These are phyloP conservation scores for Cutaneotrichosporon cavernicola DNA, from an alignment of 1,284 basidiomycete genomes.

Conservation along the genomic window DNA sequence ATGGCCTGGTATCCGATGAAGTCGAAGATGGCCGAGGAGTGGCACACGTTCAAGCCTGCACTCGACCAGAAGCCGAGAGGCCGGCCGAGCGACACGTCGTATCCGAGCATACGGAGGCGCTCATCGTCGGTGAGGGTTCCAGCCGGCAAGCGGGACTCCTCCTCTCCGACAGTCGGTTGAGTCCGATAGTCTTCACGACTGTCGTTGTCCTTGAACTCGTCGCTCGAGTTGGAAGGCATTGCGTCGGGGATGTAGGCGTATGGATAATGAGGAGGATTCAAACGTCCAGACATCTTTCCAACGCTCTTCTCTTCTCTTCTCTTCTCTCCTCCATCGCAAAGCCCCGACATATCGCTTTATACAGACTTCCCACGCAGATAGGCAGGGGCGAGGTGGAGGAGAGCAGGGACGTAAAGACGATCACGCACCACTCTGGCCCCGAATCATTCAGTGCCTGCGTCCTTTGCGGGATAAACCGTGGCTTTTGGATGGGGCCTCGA, in stretches of 20 bases:
- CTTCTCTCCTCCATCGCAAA: neutral
- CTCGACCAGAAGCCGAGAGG: constrained; percentile 51
- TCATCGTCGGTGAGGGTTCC: constrained; percentile 28
- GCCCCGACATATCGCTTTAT: neutral
- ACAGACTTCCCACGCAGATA: neutral
- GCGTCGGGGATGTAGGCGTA: neutral
- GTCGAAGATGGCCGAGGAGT: constrained; percentile 9
- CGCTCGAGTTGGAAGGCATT: neutral
- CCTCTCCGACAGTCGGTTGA: neutral
- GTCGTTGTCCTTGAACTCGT: neutral
- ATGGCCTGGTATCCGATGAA: neutral
- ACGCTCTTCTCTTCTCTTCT: neutral
- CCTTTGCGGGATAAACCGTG: neutral
- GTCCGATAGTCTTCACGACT: neutral
- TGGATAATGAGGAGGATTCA: neutral
- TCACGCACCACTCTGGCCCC: too few relatives aligned
- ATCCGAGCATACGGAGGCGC: constrained; percentile 44
- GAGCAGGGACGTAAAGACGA: too few relatives aligned
- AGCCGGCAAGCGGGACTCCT: neutral
- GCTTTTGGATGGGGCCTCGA: neutral
- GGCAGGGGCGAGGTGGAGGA: too few relatives aligned
- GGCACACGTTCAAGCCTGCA: constrained; percentile 24
- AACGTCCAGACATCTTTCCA: neutral
- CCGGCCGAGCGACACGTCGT: constrained; percentile 45
- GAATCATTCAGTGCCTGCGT: neutral